Percentiles rank a stretch among this genome's conserved stretches.
Conservation (phyloP, 441 rosid species). For the Mallotus repandus region DNA sequence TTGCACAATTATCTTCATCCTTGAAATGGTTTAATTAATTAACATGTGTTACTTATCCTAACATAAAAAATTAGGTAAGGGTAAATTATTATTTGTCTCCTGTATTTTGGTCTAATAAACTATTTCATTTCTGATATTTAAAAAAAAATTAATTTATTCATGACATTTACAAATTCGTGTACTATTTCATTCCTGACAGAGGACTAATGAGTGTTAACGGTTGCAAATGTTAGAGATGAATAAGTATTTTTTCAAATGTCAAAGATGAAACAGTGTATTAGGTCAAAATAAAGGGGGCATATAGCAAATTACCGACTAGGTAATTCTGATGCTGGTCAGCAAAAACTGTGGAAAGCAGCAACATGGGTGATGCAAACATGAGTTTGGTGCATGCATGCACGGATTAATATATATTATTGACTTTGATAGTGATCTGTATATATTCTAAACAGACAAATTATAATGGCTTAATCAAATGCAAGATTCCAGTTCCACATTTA, state of each 20-base stretch:
- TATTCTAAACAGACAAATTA: neutral
- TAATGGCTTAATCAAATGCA: neutral
- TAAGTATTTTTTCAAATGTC: no score
- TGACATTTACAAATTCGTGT: no score
- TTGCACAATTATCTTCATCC: neutral
- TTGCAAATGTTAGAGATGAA: no score
- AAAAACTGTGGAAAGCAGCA: slow-evolving; percentile 15
- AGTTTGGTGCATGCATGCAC: slow-evolving; percentile 23
- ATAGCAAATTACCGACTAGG: no score
- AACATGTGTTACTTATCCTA: neutral
- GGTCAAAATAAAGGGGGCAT: no score
- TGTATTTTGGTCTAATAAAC: no score
- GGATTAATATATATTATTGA: neutral
- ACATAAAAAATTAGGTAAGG: neutral
- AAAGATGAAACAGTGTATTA: no score
- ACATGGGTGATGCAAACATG: slow-evolving; percentile 1
- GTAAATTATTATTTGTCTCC: no score
- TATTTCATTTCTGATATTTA: no score
- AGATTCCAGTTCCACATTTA: slow-evolving; percentile 9
- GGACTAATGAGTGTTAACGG: no score
- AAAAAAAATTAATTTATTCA: no score
- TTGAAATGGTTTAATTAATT: neutral
- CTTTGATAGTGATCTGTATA: slow-evolving; percentile 19
- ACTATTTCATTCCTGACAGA: no score
- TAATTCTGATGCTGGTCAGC: slow-evolving; percentile 15